These are phyloP conservation scores for Lyophyllum semitale DNA, from an alignment of 768 basidiomycete species.

Conservation along the genomic window DNA sequence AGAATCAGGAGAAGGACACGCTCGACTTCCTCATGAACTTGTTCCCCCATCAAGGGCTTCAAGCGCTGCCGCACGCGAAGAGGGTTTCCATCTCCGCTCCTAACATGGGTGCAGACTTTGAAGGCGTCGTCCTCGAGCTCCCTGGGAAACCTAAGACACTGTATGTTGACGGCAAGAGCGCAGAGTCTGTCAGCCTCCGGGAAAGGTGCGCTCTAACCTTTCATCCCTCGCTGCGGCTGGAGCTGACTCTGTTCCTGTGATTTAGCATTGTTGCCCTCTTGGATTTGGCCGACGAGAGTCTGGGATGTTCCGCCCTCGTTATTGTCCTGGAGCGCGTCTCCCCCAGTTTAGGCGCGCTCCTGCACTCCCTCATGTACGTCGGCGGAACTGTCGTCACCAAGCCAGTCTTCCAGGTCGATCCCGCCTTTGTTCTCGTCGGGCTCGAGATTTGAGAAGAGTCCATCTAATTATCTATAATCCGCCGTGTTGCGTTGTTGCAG, in stretches of 20 bases:
- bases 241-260: not conserved
- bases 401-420: constrained; percentile 74
- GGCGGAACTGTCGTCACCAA: constrained; percentile 85
- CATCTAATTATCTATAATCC: not conserved
- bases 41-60: constrained; percentile 73
- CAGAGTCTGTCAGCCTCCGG: constrained; percentile 74
- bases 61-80: constrained; percentile 70
- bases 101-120: constrained; percentile 67
- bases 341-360: constrained; percentile 66
- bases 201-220: constrained; percentile 61
- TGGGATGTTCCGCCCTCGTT: constrained; percentile 76
- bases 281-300: constrained; percentile 84
- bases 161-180: constrained; percentile 84
- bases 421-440: constrained; percentile 82
- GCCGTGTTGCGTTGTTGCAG: not conserved
- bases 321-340: constrained; percentile 79
- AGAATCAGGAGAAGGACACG: constrained; percentile 55
- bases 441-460: constrained; percentile 64
- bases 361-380: constrained; percentile 93
- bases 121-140: constrained; percentile 76
- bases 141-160: constrained; percentile 74
- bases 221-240: no score
- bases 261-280: constrained; percentile 76
- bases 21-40: constrained; percentile 78
- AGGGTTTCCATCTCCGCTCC: constrained; percentile 74